phyloP scores from a whole-genome alignment of 1,284 basidiomycete genomes.

The Schizophyllum amplum region DNA sequence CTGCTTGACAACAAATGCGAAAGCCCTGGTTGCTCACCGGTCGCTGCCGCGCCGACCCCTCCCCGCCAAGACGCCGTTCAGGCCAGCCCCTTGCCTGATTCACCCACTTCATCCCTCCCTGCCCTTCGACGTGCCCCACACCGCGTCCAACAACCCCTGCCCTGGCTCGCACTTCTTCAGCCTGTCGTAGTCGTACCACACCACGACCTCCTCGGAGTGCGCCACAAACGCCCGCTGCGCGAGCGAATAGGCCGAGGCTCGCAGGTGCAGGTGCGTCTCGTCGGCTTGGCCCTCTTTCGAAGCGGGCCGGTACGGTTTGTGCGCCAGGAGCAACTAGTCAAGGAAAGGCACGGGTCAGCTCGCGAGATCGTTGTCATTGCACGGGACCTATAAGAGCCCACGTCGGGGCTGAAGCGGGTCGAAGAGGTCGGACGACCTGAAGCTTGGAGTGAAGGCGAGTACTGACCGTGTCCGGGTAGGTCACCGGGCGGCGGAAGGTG shows the following conservation, averaged over 20 bases:
- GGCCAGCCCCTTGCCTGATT: too few species aligned
- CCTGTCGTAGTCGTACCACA: slow-evolving; percentile 70
- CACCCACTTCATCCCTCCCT: too few species aligned
- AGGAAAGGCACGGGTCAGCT: slow-evolving; percentile 2
- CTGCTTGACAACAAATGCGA: too few species aligned
- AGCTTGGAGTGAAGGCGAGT: slow-evolving; percentile 2
- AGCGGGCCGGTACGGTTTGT: slow-evolving; percentile 29
- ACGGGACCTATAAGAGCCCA: too few species aligned
- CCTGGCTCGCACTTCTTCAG: slow-evolving; percentile 53
- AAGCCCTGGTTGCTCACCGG: too few species aligned
- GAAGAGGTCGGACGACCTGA: slow-evolving; percentile 1
- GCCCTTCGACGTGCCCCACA: too few species aligned
- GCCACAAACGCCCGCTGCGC: slow-evolving; percentile 53
- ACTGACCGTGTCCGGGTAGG: slow-evolving; percentile 62
- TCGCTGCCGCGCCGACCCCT: too few species aligned
- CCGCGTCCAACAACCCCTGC: neutral
- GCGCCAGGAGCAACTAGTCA: slow-evolving; percentile 52
- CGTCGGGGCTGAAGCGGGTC: too few species aligned
- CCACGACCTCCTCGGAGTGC: slow-evolving; percentile 51
- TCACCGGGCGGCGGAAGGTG: slow-evolving; percentile 58
- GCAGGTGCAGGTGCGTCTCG: slow-evolving; percentile 38
- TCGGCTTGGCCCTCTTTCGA: slow-evolving; percentile 16
- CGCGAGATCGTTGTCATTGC: too few species aligned
- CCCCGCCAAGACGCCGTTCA: too few species aligned
- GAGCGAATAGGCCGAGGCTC: slow-evolving; percentile 53